These are phyloP conservation scores for Pulchroboletus neoregius DNA, from an alignment of 1,284 basidiomycete genomes.

Conservation along the genomic window DNA sequence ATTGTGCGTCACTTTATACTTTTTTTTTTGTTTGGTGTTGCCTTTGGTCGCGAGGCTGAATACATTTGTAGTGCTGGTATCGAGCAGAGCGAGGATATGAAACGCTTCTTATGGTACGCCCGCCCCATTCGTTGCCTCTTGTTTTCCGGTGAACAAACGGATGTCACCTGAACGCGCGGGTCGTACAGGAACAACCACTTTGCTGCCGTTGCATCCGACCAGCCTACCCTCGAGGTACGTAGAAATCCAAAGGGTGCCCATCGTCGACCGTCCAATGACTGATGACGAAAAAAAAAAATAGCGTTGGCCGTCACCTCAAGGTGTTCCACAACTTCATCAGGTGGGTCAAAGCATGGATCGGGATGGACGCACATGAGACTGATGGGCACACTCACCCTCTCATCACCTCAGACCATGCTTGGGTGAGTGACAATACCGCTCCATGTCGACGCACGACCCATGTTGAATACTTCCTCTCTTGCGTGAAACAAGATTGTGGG, in stretches of 20 bases:
- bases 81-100: conserved; percentile 69
- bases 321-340: conserved; percentile 52
- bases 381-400: background rate
- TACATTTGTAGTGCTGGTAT: conserved; percentile 50
- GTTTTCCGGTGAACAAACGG: background rate
- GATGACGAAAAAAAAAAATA: conserved; percentile 23
- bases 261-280: background rate
- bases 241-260: background rate
- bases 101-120: conserved; percentile 61
- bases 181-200: conserved; percentile 69
- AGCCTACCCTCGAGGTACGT: conserved; percentile 62
- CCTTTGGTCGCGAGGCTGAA: too few relatives aligned
- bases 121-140: too few relatives aligned
- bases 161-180: background rate
- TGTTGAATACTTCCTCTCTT: too few relatives aligned
- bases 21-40: background rate
- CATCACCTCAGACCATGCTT: conserved; percentile 48
- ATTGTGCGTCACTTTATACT: conserved; percentile 47
- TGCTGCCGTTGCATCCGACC: conserved; percentile 63
- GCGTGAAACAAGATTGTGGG: conserved; percentile 48
- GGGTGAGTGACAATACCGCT: conserved; percentile 40
- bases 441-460: too few relatives aligned
- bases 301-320: conserved; percentile 54
- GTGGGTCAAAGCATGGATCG: conserved; percentile 27
- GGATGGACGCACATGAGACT: background rate